Evolutionary conservation across 306 rosid genomes (phyloP).

Genomic region (Argentina anserina): DNA sequence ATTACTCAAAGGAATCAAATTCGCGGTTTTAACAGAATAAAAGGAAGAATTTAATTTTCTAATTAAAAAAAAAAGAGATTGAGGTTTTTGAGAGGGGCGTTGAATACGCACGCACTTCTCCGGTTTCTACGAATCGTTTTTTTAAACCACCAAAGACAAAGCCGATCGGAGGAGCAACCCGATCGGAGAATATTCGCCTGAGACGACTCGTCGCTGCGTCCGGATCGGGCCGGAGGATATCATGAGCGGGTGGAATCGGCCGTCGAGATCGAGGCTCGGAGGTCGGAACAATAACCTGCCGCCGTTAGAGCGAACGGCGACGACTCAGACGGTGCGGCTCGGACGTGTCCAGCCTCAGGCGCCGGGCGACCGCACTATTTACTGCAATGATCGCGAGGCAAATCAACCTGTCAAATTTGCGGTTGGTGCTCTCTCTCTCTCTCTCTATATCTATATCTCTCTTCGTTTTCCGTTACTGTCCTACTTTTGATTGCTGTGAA

Average conservation of each 20-base stretch:
- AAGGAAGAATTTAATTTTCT: no score
- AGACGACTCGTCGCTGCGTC: slow-evolving; percentile 16
- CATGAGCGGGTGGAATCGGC: slow-evolving; percentile 77
- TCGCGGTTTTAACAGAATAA: neutral
- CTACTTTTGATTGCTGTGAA: slow-evolving; percentile 7
- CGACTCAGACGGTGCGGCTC: slow-evolving; percentile 63
- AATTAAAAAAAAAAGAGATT: neutral
- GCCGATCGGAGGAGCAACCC: neutral
- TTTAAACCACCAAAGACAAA: neutral
- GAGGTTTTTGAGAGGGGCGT: slow-evolving; percentile 17
- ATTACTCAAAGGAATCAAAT: neutral
- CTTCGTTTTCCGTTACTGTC: neutral
- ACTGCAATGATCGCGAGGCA: slow-evolving; percentile 86
- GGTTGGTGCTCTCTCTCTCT: slow-evolving; percentile 36
- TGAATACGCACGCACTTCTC: slow-evolving; percentile 23
- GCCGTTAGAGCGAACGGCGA: slow-evolving; percentile 34
- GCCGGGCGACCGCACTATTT: slow-evolving; percentile 78
- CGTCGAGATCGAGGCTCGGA: slow-evolving; percentile 46
- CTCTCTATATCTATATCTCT: neutral
- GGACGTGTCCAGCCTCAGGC: slow-evolving; percentile 97
- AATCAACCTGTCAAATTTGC: slow-evolving; percentile 59
- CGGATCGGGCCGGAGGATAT: slow-evolving; percentile 23
- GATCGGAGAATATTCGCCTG: slow-evolving; percentile 11
- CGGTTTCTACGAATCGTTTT: slow-evolving; percentile 9
- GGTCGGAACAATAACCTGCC: slow-evolving; percentile 25